phyloP scores from a whole-genome alignment of 2,329 filamentous ascomycete species.

The Camptophora hylomeconis region DNA sequence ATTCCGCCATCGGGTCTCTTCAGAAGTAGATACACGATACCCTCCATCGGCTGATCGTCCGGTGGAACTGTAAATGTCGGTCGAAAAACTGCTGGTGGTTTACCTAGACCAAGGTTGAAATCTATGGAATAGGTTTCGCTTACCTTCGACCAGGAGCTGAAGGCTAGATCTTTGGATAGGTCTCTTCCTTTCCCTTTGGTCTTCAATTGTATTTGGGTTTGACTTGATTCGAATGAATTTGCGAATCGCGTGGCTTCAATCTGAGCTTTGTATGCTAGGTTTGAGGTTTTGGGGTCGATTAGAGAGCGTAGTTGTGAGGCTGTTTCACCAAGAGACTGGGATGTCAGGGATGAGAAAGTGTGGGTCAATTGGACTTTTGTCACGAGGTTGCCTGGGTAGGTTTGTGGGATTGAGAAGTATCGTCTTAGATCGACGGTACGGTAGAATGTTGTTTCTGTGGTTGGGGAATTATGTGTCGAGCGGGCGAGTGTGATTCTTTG shows the following conservation, averaged over 20 bases:
- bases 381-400: slow-evolving; percentile 37
- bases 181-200: slow-evolving; percentile 22
- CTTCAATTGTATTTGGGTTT: slow-evolving; percentile 25
- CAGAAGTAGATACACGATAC: slow-evolving; percentile 40
- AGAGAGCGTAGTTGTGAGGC: slow-evolving; percentile 27
- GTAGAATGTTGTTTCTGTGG: slow-evolving; percentile 23
- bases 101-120: slow-evolving; percentile 35
- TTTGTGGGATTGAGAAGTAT: slow-evolving; percentile 27
- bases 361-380: slow-evolving; percentile 32
- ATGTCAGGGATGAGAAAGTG: slow-evolving; percentile 19
- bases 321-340: slow-evolving; percentile 23
- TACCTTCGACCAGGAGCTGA: too few species aligned
- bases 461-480: slow-evolving; percentile 21
- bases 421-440: slow-evolving; percentile 39
- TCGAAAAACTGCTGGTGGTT: slow-evolving; percentile 34
- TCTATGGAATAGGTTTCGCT: slow-evolving; percentile 44
- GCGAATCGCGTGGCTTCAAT: background rate
- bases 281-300: background rate
- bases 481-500: slow-evolving; percentile 31
- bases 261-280: background rate
- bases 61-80: slow-evolving; percentile 34
- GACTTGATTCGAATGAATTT: slow-evolving; percentile 26
- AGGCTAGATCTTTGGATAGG: slow-evolving; percentile 27
- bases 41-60: slow-evolving; percentile 35
- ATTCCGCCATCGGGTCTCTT: slow-evolving; percentile 31